Evolutionary conservation across 495 filamentous ascomycete species (phyloP), one percentile per base, ranked within the genome.

Genomic region (Penicillium verhagenii): DNA sequence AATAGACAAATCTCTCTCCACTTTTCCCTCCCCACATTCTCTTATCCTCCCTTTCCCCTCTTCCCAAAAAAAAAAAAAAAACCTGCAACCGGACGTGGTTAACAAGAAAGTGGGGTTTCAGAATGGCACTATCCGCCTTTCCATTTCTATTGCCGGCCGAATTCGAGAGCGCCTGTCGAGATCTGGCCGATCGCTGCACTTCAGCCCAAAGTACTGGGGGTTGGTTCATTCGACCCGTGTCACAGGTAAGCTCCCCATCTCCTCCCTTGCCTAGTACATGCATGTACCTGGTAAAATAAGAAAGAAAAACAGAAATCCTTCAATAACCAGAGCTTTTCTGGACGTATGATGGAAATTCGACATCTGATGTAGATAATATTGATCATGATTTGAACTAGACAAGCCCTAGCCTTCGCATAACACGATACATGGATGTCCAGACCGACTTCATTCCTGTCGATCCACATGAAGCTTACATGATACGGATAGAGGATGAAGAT

Each of bases 121-220:
- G 46, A 43, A 50, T 35, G 52, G 54, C 33, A 35, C 44, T 70
- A 50, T 69, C 64, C 40, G 37, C 48, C 38, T 77, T 74, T 45
- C 86, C 85, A n/a, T 82, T 81, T 47, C 74, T 89, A 13, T 79
- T 73, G 19, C 57, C 64, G 18, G 75, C 77, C 25, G 84, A 88
- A 60, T 90, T 90, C 54, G 67, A 80, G 29, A 66, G 76, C 61
- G 82, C 76, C 47, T 88, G 85, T 68, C 77, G 82, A 63, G 74
- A 74, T 35, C 73, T 90, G 19, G 76, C 79, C 37, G 67, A 79
- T 58, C 78, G 73, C 54, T 60, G 57, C 53, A 61, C 43, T 42
- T 51, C 53, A 44, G 45, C 46, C 59, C 53, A 48, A 56, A 38
- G 23, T 11, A 47, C 53, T 45, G 59, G 43, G 52, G 68, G 43